Evolutionary conservation across 352 stramenopile species (phyloP), one percentile per base, ranked within the genome.

Genomic region (Ophiocytium majus): DNA sequence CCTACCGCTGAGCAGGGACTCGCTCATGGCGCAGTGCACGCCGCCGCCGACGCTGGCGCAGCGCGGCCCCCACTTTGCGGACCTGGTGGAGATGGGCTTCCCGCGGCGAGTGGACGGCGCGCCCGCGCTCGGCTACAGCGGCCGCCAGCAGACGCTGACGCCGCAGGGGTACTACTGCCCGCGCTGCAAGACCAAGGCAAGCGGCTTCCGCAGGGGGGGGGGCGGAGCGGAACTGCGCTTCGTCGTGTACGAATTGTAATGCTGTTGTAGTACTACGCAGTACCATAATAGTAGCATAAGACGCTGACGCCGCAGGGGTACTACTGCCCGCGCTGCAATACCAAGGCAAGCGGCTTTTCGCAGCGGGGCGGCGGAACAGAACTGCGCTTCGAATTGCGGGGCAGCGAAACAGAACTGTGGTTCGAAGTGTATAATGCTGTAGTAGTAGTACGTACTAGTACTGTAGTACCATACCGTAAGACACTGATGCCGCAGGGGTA

Each of bases 11-110:
- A 9, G 28, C 43, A 80, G 36, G 43, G 86, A 90, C 64, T 92
- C 96, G 83, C 92, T 98, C 50, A 92, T 99, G 88, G 93, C 91
- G 50, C 92, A 96, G 81, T 97, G 96, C 86, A 97, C 96, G 57
- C 96, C 97, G 83, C 97, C 97, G 63, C 97, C 95, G 10, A 92
- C 95, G 19, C 94, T 79, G 80, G 50, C 85, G 31, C 33, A 49
- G 10, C 50, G 82, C 31, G 86, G 86, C 37, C n/a, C 84, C 10
- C 81, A 87, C 33, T 86, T 85, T 76, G 83, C 85, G 50, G 84
- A 90, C 79, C 80, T 90, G 34, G 86, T 90, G 31, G 10, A 43
- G 31, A 90, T 90, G 86, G 86, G 86, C 17, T 90, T 90, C 84
- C 86, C 86, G 0, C 50, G 76, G 31, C 78, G 75, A 5, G 75